A percentile compares a stretch with the other conserved stretches of the same genome.
These are phyloP conservation scores for Tulasnella sp. DNA, from an alignment of 768 basidiomycete species.

Conservation along the genomic window DNA sequence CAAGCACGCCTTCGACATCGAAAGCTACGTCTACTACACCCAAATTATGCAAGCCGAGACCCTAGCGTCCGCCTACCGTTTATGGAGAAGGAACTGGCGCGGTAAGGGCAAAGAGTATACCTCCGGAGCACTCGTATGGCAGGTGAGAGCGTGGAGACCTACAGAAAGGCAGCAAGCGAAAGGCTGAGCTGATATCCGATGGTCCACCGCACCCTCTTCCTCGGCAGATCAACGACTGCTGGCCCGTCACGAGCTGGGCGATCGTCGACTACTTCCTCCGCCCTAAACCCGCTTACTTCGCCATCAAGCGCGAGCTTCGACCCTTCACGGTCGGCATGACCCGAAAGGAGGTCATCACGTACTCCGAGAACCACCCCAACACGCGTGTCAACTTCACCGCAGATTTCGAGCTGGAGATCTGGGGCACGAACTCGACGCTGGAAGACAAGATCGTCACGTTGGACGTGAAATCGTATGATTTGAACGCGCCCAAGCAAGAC, in stretches of 20 bases:
- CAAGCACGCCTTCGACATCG: conserved; percentile 77
- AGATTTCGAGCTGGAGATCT: conserved; percentile 59
- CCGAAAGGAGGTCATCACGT: conserved; percentile 54
- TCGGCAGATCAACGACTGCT: conserved; percentile 82
- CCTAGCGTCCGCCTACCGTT: conserved; percentile 75
- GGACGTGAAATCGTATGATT: conserved; percentile 28
- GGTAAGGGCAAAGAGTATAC: conserved; percentile 80
- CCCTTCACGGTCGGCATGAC: conserved; percentile 76
- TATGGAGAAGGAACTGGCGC: conserved; percentile 87
- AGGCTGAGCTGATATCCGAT: not conserved
- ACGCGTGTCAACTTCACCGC: conserved; percentile 61
- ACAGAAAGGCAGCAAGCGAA: conserved; percentile 6
- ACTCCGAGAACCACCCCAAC: conserved; percentile 37
- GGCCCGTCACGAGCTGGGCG: conserved; percentile 91
- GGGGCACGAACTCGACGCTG: conserved; percentile 77
- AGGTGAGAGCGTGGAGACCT: conserved; percentile 38
- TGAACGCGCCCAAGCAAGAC: conserved; percentile 50
- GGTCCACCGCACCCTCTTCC: not conserved
- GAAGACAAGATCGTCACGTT: conserved; percentile 38
- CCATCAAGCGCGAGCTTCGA: conserved; percentile 74
- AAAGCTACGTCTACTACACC: conserved; percentile 88
- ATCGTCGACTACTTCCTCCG: conserved; percentile 89
- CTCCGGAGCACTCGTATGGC: conserved; percentile 90
- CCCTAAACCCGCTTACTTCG: conserved; percentile 84
- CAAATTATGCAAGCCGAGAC: conserved; percentile 96